These are phyloP conservation scores for Cyclocybe aegerita DNA, from an alignment of 768 basidiomycete genomes.

Conservation along the genomic window DNA sequence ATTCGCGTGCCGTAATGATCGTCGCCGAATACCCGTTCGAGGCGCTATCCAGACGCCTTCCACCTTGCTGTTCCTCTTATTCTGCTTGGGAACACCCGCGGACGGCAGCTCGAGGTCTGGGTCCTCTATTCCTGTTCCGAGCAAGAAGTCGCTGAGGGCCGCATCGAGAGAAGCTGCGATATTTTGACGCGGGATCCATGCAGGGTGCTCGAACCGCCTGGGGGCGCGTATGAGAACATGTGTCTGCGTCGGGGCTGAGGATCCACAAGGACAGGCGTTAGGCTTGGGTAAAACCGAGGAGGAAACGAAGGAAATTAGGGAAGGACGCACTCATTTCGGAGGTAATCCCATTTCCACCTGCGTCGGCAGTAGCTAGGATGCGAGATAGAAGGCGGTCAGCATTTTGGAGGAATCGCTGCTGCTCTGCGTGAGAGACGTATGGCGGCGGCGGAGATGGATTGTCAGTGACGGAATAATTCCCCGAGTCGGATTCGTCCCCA, in stretches of 20 bases:
- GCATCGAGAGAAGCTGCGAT: slow-evolving; percentile 35
- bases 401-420: slow-evolving; percentile 29
- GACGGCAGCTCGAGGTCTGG: not conserved
- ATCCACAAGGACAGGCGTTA: not conserved
- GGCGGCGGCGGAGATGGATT: slow-evolving; percentile 7
- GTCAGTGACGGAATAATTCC: not conserved
- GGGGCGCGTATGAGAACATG: slow-evolving; percentile 47
- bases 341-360: slow-evolving; percentile 31
- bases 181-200: slow-evolving; percentile 48
- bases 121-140: slow-evolving; percentile 28
- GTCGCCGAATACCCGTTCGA: slow-evolving; percentile 19
- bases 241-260: slow-evolving; percentile 43
- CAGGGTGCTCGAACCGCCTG: slow-evolving; percentile 43
- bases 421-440: slow-evolving; percentile 25
- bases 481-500: too few species aligned
- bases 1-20: not conserved
- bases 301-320: not conserved
- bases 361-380: slow-evolving; percentile 33
- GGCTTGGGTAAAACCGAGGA: not conserved
- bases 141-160: slow-evolving; percentile 38
- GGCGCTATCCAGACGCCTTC: slow-evolving; percentile 52
- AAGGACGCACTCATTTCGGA: slow-evolving; percentile 31
- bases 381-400: slow-evolving; percentile 36
- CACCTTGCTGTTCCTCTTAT: slow-evolving; percentile 26
- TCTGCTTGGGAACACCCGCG: slow-evolving; percentile 1